Evolutionary conservation across 306 rosid species (phyloP), one percentile per base, ranked within the genome.

Genomic region (Senna siamea): DNA sequence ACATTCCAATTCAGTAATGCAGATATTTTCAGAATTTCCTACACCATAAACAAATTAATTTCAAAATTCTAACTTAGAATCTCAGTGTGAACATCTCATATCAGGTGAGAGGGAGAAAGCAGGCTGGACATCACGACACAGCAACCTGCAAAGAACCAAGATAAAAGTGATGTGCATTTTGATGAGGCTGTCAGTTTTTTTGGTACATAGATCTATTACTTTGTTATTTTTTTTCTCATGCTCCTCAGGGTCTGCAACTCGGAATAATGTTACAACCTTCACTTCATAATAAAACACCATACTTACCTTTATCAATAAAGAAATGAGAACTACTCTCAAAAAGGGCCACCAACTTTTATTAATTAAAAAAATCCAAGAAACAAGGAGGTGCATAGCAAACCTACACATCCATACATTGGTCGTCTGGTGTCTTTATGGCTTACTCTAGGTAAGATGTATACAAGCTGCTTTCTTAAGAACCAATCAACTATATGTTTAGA

Each of bases 121-220:
- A 84, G 83, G 85, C 88, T 77, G 87, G 89, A 83, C 90, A 91
- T 82, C 92, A 83, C 65, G 83, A 85, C 75, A 83, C 76, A 85
- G 93, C 91, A 86, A 89, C 97, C 99, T 92, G 99, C 99, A 91
- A 69, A 89, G 81, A 93, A 94, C 75, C 90, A 89, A 88, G 90
- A 92, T 83, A 89, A 80, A 87, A 78, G 89, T 89, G 78, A 89
- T 92, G 87, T 40, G 96, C 83, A 82, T 81, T 91, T 85, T 82
- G 82, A 86, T 50, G 74, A 84, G 71, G 81, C 54, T 83, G 68
- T 71, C 76, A 69, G 50, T 57, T 78, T 48, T 64, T 74, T 30
- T 58, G 69, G 77, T 41, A 78, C 69, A 82, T 56, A 69, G 82
- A 85, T 81, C 78, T 78, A 78, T 67, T 30, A 64, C 56, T 82